phyloP scores from a whole-genome alignment of 345 rosid genomes.

The Euphorbia tirucalli region DNA sequence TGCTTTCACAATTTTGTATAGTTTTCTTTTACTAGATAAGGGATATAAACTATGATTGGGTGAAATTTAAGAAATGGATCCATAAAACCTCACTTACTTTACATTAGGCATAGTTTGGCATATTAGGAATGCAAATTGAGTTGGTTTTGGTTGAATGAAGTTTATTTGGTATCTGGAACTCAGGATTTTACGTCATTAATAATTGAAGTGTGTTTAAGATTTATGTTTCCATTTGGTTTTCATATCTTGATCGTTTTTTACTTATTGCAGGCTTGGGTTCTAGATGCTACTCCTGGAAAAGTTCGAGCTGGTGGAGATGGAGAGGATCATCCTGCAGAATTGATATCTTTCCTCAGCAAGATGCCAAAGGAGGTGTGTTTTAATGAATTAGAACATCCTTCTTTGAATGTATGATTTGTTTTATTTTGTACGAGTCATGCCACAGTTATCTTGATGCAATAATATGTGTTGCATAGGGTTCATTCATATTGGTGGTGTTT shows the following conservation, averaged over 20 bases:
- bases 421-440: neutral
- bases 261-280: constrained; percentile 72
- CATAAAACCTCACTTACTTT: neutral
- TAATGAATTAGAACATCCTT: neutral
- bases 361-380: constrained; percentile 66
- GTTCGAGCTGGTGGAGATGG: constrained; percentile 83
- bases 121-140: too few relatives aligned
- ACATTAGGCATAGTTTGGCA: neutral
- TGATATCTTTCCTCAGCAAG: constrained; percentile 63
- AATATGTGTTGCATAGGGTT: neutral
- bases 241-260: neutral
- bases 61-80: neutral
- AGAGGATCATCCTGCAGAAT: constrained; percentile 86
- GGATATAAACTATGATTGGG: neutral
- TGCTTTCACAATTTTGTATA: neutral
- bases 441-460: neutral
- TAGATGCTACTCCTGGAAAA: constrained; percentile 98
- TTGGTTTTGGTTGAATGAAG: too few relatives aligned
- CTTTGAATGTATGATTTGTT: neutral
- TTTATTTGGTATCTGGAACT: neutral
- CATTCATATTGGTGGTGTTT: neutral
- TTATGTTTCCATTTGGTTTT: neutral
- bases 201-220: neutral
- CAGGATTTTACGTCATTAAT: neutral
- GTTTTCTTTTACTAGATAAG: neutral